Evolutionary conservation across 23 red algal genomes (phyloP), one percentile per base, ranked within the genome.

Genomic region (Gracilaria vermiculophylla): DNA sequence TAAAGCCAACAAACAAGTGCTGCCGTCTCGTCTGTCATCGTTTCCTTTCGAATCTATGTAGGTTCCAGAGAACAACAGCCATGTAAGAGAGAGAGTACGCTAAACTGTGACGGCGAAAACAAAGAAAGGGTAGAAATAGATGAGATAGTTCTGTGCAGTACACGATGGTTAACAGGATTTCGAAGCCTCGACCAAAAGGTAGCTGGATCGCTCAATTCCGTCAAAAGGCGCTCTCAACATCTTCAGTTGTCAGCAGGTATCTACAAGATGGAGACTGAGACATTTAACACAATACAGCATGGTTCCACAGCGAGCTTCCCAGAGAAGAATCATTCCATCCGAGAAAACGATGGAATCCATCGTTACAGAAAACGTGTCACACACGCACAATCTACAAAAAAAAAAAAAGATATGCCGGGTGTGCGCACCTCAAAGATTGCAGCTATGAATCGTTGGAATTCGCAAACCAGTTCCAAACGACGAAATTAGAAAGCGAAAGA

Each of bases 401-500:
- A 83, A 83, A 83, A 43, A 66, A 41, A 32, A 12, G 47, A 41
- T n/a, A n/a, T n/a, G 37, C 19, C 48, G 29, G 24, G 35, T 55
- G n/a, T 6, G 5, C 19, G 33, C 23, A n/a, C n/a, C 6, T 60
- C 20, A 11, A 58, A 57, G 75, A 23, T 79, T 57, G 75, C 75
- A 39, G 49, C 43, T 88, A 88, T 88, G 84, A 88, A 36, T 88
- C 84, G 43, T 91, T 73, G 11, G 87, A 91, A 40, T 76, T 75
- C 7, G 75, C 87, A 50, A 91, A 72, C 87, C 87, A 91, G 56
- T 80, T 91, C 5, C 25, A 58, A 17, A 35, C 53, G 57, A 79
- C 57, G n/a, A 73, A 37, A 17, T 47, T 73, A 14, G 67, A 73
- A 42, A 82, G 54, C 15, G 81, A 85, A 33, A 85, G 28, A 35